Conservation (phyloP, 2,329 filamentous ascomycete genomes). For the Aspergillus pseudonomiae region DNA sequence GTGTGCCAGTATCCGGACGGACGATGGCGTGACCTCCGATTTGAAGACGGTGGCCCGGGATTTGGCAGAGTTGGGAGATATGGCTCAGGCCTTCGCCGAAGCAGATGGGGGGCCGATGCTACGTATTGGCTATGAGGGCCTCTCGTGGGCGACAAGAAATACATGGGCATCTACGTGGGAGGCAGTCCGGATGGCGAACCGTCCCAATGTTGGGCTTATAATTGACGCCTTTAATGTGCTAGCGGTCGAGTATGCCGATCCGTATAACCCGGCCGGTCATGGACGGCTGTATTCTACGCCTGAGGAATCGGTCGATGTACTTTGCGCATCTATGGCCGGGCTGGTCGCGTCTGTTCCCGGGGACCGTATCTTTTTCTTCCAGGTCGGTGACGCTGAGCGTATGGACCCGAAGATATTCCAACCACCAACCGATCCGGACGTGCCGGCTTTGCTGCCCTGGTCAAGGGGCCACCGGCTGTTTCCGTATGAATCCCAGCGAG, state of each 20-base stretch:
- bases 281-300: slow-evolving; percentile 32
- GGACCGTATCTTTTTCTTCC: slow-evolving; percentile 39
- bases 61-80: slow-evolving; percentile 35
- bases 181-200: slow-evolving; percentile 35
- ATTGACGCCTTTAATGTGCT: slow-evolving; percentile 38
- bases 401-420: slow-evolving; percentile 28
- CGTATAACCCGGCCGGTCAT: slow-evolving; percentile 32
- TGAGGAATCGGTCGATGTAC: slow-evolving; percentile 29
- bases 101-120: slow-evolving; percentile 34
- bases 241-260: slow-evolving; percentile 37
- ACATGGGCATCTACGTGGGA: slow-evolving; percentile 40
- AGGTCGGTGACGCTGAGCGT: slow-evolving; percentile 35
- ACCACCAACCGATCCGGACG: slow-evolving; percentile 24
- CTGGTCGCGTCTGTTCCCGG: slow-evolving; percentile 32
- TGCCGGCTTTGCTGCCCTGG: slow-evolving; percentile 34
- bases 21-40: slow-evolving; percentile 34
- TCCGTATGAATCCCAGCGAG: slow-evolving; percentile 28
- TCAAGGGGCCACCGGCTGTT: slow-evolving; percentile 35
- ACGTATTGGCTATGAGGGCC: slow-evolving; percentile 36
- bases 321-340: slow-evolving; percentile 28
- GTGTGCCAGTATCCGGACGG: slow-evolving; percentile 37
- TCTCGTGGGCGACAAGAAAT: slow-evolving; percentile 37
- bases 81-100: slow-evolving; percentile 31
- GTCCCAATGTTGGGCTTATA: slow-evolving; percentile 36
- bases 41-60: slow-evolving; percentile 34